Percentiles rank a stretch among this genome's conserved stretches.
phyloP scores from a whole-genome alignment of 2,329 filamentous ascomycete genomes.

The Trichoderma brevicompactum region DNA sequence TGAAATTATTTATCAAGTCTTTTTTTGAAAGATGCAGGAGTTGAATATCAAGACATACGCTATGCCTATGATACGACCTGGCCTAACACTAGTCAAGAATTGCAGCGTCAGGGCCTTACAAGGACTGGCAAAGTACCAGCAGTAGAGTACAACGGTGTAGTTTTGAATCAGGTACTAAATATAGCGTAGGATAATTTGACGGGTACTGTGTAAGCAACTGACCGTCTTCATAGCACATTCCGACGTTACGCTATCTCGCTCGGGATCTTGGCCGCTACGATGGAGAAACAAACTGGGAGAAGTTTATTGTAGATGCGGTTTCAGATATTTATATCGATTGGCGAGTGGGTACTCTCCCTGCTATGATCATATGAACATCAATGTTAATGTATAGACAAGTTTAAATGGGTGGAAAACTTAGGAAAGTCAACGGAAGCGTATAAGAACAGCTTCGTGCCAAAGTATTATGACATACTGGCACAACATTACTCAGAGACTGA shows the following conservation, averaged over 20 bases:
- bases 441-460: constrained; percentile 36
- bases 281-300: constrained; percentile 43
- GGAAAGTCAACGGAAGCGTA: constrained; percentile 37
- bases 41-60: too few species aligned
- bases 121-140: too few species aligned
- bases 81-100: too few species aligned
- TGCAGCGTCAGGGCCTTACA: too few species aligned
- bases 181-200: too few species aligned
- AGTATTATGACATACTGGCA: constrained; percentile 40
- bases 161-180: too few species aligned
- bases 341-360: constrained; percentile 38
- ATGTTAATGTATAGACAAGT: constrained; percentile 19
- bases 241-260: constrained; percentile 18
- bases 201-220: too few species aligned
- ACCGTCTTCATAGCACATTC: too few species aligned
- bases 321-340: constrained; percentile 47
- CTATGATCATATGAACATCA: neutral
- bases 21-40: too few species aligned
- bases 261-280: constrained; percentile 44
- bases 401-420: constrained; percentile 38
- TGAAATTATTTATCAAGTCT: too few species aligned
- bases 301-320: constrained; percentile 45
- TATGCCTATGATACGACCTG: too few species aligned
- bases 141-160: too few species aligned
- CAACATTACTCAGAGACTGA: constrained; percentile 38